These are phyloP conservation scores for Phialophora macrospora DNA, from an alignment of 2,329 filamentous ascomycete species.

Conservation along the genomic window DNA sequence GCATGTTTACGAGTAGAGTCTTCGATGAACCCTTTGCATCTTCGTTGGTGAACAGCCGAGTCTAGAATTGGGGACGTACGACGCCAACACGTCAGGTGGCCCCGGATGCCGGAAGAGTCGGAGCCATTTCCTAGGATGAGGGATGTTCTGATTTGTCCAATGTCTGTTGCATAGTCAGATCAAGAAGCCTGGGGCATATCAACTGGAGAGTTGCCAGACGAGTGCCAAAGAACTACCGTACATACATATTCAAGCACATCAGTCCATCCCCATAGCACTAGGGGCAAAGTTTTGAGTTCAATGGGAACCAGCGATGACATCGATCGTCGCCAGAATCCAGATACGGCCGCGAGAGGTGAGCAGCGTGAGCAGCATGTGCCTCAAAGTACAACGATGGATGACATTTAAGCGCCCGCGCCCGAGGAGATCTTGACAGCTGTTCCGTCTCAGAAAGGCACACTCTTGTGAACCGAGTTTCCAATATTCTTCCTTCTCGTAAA, in stretches of 20 bases:
- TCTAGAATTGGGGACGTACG: not conserved
- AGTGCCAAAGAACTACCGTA: not conserved
- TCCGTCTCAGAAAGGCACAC: not conserved
- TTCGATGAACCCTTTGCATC: not conserved
- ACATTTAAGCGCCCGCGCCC: not conserved
- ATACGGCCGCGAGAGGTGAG: not conserved
- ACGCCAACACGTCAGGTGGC: conserved; percentile 10
- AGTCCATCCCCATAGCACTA: not conserved
- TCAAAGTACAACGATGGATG: not conserved
- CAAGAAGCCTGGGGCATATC: not conserved
- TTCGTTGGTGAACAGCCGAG: not conserved
- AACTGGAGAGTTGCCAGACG: not conserved
- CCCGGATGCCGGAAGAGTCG: not conserved
- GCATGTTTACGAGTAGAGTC: not conserved
- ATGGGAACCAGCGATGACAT: not conserved
- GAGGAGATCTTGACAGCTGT: not conserved
- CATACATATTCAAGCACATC: not conserved
- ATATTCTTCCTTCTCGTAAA: not conserved
- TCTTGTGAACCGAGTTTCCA: not conserved
- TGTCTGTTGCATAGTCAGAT: not conserved
- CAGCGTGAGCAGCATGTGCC: not conserved
- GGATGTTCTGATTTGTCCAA: not conserved
- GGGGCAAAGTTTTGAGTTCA: not conserved
- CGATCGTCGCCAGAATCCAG: not conserved
- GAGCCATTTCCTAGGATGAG: not conserved